Conservation (phyloP, 148 eudicot species). For the Gaultheria prostrata region DNA sequence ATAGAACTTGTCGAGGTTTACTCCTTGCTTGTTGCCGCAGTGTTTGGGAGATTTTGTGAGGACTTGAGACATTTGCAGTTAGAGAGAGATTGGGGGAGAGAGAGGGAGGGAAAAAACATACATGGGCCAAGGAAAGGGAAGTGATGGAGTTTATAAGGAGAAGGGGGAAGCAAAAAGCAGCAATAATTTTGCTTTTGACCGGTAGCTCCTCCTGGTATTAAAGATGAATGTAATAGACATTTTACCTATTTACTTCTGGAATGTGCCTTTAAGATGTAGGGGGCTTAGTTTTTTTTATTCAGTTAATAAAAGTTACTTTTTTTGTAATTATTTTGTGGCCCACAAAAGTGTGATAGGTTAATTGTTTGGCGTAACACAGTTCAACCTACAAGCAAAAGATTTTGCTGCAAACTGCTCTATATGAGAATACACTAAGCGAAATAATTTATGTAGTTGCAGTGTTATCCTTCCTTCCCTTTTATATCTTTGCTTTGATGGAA, state of each 20-base stretch:
- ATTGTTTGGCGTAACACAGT: background rate
- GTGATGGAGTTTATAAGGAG: constrained; percentile 22
- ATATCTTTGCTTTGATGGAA: background rate
- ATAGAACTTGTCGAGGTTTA: constrained; percentile 42
- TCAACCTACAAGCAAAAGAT: background rate
- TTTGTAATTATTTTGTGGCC: background rate
- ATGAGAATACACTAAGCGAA: background rate
- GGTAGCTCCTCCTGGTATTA: constrained; percentile 9
- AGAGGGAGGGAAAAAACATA: constrained; percentile 10
- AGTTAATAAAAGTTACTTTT: background rate
- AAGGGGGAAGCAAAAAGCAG: constrained; percentile 20
- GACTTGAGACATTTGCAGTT: constrained; percentile 66
- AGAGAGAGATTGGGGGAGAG: constrained; percentile 15
- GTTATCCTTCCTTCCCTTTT: background rate
- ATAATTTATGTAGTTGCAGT: background rate
- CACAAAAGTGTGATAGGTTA: background rate
- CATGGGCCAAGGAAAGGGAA: constrained; percentile 23
- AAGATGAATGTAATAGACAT: background rate
- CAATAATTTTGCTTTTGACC: constrained; percentile 36
- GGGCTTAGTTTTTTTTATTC: background rate
- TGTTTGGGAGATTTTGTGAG: constrained; percentile 70
- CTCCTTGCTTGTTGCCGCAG: constrained; percentile 65
- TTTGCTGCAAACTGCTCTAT: background rate
- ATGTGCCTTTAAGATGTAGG: background rate
- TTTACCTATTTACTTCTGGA: background rate